Conservation (phyloP, 139 green algal genomes). For the Mychonastes homosphaera region DNA sequence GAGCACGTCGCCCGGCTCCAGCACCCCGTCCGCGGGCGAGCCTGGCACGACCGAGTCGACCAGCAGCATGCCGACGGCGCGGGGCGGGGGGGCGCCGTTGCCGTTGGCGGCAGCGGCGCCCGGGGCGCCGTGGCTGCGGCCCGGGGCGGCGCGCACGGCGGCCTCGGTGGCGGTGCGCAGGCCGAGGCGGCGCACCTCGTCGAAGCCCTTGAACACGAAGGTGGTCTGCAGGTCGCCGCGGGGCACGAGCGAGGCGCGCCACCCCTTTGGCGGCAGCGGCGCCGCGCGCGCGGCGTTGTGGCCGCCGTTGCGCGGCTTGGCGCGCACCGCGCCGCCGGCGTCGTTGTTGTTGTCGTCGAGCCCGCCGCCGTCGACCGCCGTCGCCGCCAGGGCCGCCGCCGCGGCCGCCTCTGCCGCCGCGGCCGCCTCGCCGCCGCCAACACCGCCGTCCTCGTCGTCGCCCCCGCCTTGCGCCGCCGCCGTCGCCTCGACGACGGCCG, state of each 20-base stretch:
- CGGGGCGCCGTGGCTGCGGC: conserved; percentile 20
- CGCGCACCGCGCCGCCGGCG: background rate
- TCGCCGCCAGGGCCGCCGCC: too few relatives aligned
- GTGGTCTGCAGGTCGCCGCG: conserved; percentile 64
- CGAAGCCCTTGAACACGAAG: conserved; percentile 86
- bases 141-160: conserved; percentile 30
- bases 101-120: conserved; percentile 7
- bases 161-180: conserved; percentile 63
- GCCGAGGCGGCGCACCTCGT: conserved; percentile 76
- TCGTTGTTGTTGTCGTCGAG: conserved; percentile 9
- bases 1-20: conserved; percentile 83
- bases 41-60: conserved; percentile 71
- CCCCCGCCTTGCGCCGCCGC: too few relatives aligned
- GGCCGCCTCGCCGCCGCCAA: too few relatives aligned
- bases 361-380: too few relatives aligned
- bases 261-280: too few relatives aligned
- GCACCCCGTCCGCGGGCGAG: conserved; percentile 49
- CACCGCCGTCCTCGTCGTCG: too few relatives aligned
- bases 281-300: too few relatives aligned
- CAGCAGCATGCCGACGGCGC: conserved; percentile 75
- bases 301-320: too few relatives aligned
- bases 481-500: too few relatives aligned
- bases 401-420: too few relatives aligned
- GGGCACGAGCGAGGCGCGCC: conserved; percentile 33
- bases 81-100: background rate